Base-by-base conservation (phyloP, 2,329 filamentous ascomycete genomes). In the Aquanectria penicillioides region DNA sequence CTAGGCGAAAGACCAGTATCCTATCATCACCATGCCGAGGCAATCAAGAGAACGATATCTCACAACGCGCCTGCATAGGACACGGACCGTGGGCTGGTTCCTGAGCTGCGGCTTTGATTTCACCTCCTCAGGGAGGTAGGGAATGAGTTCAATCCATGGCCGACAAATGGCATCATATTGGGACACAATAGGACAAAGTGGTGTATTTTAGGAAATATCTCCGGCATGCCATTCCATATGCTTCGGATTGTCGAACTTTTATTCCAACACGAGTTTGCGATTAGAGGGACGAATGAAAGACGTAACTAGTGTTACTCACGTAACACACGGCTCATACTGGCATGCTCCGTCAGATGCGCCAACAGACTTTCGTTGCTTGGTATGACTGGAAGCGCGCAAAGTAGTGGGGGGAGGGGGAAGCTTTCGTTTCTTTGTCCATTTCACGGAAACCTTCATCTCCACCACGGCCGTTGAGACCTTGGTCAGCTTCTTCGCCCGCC, bases 381-480 rank as follows among this genome's bases (percentile, higher is more conserved):
- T 36, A n/a, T n/a, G n/a, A n/a, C n/a, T n/a, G n/a, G n/a, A n/a
- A n/a, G n/a, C n/a, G n/a, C n/a, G n/a, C n/a, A n/a, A n/a, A n/a
- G n/a, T n/a, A n/a, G n/a, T n/a, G n/a, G n/a, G n/a, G n/a, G n/a
- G n/a, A 9, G n/a, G 41, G 20, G n/a, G 28, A 36, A 13, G n/a
- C n/a, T 20, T 44, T 53, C 41, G 48, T 20, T 40, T 57, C 26
- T 51, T n/a, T 41, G 33, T 56, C 40, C 18, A 17, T 33, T 23
- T 23, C 17, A 38, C n/a, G 40, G 48, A 37, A 46, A 46, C 25
- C 26, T 26, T 38, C 26, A 38, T 25, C 55, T 41, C 59, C 62
- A 58, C 66, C 31, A 38, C 7, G 29, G 40, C 58, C 50, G 34
- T 66, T 63, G 57, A 61, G 34, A 48, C 56, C 46, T 37, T 54